Percentiles rank a stretch among this genome's conserved stretches.
Evolutionary conservation across 2,329 filamentous ascomycete species (phyloP).

Genomic region (Paecilomyces fulvus): DNA sequence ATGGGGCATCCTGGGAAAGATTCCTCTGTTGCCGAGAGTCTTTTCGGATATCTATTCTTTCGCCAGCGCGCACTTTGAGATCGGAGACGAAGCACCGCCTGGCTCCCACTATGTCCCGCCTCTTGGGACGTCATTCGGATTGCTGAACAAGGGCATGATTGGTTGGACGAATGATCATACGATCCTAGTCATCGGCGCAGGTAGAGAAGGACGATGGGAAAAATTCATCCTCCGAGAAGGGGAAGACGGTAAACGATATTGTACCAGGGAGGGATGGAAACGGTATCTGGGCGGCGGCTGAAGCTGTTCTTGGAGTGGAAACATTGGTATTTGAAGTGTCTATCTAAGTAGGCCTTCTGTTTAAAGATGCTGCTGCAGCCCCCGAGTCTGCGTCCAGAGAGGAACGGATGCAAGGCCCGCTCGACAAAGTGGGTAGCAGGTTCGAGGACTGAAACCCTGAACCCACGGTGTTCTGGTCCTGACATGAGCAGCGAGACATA

Average conservation of each 20-base stretch:
- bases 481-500: neutral
- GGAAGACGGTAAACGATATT: slow-evolving; percentile 58
- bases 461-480: neutral
- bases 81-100: slow-evolving; percentile 60
- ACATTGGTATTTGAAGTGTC: slow-evolving; percentile 1
- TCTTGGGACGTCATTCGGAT: slow-evolving; percentile 44
- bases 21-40: slow-evolving; percentile 75
- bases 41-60: slow-evolving; percentile 90
- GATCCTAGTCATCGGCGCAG: slow-evolving; percentile 69
- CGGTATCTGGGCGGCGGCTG: slow-evolving; percentile 52
- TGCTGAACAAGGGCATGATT: slow-evolving; percentile 71
- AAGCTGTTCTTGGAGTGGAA: slow-evolving; percentile 4
- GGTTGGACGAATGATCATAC: slow-evolving; percentile 73
- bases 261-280: slow-evolving; percentile 72
- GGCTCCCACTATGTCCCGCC: slow-evolving; percentile 38
- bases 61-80: slow-evolving; percentile 69
- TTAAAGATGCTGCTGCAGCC: neutral
- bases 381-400: neutral
- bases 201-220: slow-evolving; percentile 77
- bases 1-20: slow-evolving; percentile 76
- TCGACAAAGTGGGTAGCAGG: neutral
- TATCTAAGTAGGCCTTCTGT: slow-evolving; percentile 3
- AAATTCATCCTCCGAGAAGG: slow-evolving; percentile 66
- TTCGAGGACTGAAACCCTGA: neutral
- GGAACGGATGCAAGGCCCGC: neutral